phyloP scores from a whole-genome alignment of 495 filamentous ascomycete species.

The Cetradonia linearis region DNA sequence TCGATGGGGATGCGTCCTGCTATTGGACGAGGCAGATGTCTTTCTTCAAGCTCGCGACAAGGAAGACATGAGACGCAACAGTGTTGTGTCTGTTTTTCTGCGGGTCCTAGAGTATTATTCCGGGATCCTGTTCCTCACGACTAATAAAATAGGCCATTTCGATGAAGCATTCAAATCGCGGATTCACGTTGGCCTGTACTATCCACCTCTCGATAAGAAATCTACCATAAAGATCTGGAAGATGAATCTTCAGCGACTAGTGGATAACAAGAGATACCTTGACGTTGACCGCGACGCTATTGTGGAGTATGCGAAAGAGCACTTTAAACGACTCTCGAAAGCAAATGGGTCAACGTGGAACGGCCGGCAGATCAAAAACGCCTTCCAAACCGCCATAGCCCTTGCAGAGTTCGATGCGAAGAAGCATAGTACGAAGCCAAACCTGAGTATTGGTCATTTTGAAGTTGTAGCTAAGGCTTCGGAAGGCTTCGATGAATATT shows the following conservation, averaged over 20 bases:
- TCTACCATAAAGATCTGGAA: slow-evolving; percentile 31
- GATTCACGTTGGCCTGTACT: slow-evolving; percentile 41
- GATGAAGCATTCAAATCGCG: slow-evolving; percentile 41
- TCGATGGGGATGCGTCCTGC: slow-evolving; percentile 40
- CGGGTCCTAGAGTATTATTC: slow-evolving; percentile 48
- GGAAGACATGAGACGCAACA: slow-evolving; percentile 20
- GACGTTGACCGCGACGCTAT: slow-evolving; percentile 11
- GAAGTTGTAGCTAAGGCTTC: slow-evolving; percentile 2
- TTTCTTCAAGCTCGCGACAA: slow-evolving; percentile 33
- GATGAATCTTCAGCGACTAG: slow-evolving; percentile 28
- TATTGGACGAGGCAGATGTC: slow-evolving; percentile 47
- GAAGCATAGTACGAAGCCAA: neutral
- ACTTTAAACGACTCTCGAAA: slow-evolving; percentile 18
- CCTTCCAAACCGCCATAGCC: slow-evolving; percentile 29
- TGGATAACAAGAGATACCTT: slow-evolving; percentile 14
- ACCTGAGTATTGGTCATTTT: neutral
- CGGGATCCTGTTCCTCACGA: slow-evolving; percentile 44
- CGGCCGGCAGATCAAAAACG: slow-evolving; percentile 30
- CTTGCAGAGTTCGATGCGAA: slow-evolving; percentile 23
- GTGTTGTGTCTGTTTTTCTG: slow-evolving; percentile 37
- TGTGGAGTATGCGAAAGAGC: slow-evolving; percentile 12
- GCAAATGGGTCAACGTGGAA: slow-evolving; percentile 19
- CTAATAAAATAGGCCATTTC: slow-evolving; percentile 36
- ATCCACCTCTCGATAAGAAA: slow-evolving; percentile 29
- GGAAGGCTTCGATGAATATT: slow-evolving; percentile 9